phyloP scores from a whole-genome alignment of 2,329 filamentous ascomycete species.

The Bipolaris bicolor region DNA sequence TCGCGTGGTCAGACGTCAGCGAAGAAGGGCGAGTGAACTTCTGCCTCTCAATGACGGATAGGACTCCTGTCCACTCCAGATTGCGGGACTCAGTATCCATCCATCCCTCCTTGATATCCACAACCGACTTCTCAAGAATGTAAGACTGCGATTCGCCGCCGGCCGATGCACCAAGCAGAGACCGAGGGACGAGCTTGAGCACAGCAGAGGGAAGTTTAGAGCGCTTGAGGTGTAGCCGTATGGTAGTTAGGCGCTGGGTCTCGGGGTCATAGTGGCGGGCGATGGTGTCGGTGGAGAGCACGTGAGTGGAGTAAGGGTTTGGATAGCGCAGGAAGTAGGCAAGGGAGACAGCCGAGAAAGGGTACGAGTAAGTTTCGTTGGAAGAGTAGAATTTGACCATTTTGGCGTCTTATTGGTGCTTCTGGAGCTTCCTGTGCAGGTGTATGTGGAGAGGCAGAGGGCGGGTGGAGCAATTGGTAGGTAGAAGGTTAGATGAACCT shows the following conservation, averaged over 20 bases:
- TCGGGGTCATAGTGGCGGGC: constrained; percentile 72
- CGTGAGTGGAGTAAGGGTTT: constrained; percentile 82
- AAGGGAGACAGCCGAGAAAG: constrained; percentile 83
- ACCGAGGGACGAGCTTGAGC: constrained; percentile 75
- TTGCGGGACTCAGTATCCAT: constrained; percentile 84
- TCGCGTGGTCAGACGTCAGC: constrained; percentile 29
- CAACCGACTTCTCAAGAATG: constrained; percentile 78
- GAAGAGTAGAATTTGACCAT: constrained; percentile 62
- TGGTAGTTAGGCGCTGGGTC: constrained; percentile 78
- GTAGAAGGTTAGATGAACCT: constrained; percentile 26
- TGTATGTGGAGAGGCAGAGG: neutral
- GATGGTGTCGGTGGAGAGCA: constrained; percentile 83
- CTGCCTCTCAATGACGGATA: constrained; percentile 79
- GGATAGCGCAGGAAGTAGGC: constrained; percentile 90
- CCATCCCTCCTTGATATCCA: constrained; percentile 80
- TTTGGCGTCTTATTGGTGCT: constrained; percentile 2
- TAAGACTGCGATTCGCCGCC: constrained; percentile 73
- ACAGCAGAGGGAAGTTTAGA: constrained; percentile 77
- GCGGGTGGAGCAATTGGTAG: neutral
- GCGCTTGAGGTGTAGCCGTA: constrained; percentile 81
- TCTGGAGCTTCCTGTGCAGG: neutral
- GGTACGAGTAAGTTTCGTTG: constrained; percentile 77
- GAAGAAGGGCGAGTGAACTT: constrained; percentile 62
- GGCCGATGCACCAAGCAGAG: constrained; percentile 65
- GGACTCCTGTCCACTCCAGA: constrained; percentile 79